Conservation (phyloP, 257 asterid genomes). For the Orobanche coerulescens region DNA sequence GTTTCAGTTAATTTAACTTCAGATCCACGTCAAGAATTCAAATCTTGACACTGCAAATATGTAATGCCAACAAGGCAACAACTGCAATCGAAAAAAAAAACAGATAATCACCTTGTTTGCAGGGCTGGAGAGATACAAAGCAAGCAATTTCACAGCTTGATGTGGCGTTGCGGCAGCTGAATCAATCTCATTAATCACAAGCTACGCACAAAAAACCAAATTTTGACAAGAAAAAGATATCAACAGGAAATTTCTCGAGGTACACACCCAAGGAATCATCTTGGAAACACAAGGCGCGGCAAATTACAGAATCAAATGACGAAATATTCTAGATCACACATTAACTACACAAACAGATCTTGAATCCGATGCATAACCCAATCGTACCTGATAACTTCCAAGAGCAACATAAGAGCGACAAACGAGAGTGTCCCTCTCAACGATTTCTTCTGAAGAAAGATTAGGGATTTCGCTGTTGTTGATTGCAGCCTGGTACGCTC, state of each 20-base stretch:
- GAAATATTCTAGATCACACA: slow-evolving; percentile 18
- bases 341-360: slow-evolving; percentile 22
- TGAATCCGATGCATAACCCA: not conserved
- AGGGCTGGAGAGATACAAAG: slow-evolving; percentile 64
- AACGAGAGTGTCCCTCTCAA: slow-evolving; percentile 77
- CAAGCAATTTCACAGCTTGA: slow-evolving; percentile 92
- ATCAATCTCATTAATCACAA: slow-evolving; percentile 87
- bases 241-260: slow-evolving; percentile 7
- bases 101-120: slow-evolving; percentile 49
- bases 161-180: slow-evolving; percentile 91
- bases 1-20: not conserved
- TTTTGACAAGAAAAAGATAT: not conserved
- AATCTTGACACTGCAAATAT: not conserved
- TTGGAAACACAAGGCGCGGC: not conserved
- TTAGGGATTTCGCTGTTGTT: slow-evolving; percentile 87
- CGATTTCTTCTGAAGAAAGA: slow-evolving; percentile 66
- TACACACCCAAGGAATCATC: not conserved
- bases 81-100: not conserved
- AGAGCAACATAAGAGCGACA: slow-evolving; percentile 89
- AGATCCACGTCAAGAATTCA: slow-evolving; percentile 24
- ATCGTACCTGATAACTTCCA: slow-evolving; percentile 68
- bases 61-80: not conserved
- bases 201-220: slow-evolving; percentile 31
- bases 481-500: slow-evolving; percentile 95
- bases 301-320: not conserved